Evolutionary conservation across 129 eudicot species (phyloP).

Genomic region (Pittosporum tobira): DNA sequence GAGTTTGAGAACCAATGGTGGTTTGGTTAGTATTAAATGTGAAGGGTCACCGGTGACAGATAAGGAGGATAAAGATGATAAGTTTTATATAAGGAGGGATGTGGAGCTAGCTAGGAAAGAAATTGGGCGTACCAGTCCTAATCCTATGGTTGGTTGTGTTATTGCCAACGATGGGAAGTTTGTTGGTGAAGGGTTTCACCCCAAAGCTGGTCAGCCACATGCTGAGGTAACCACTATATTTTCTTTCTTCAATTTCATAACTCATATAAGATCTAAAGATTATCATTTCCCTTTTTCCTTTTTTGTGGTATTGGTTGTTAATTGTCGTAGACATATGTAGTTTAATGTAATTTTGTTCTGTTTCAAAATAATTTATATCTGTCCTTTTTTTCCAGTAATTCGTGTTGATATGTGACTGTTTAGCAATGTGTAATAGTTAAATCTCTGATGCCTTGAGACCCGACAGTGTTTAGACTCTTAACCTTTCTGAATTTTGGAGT

Average conservation of each 20-base stretch:
- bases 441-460: not conserved
- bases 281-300: not conserved
- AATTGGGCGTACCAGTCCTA: constrained; percentile 83
- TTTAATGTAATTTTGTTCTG: not conserved
- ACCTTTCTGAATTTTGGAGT: not conserved
- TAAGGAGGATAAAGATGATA: constrained; percentile 47
- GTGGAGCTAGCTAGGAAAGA: constrained; percentile 76
- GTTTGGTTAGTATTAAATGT: constrained; percentile 40
- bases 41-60: constrained; percentile 22
- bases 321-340: not conserved
- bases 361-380: not conserved
- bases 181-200: constrained; percentile 98
- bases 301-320: not conserved
- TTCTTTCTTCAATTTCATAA: not conserved
- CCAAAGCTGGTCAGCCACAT: constrained; percentile 97
- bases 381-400: too few relatives aligned
- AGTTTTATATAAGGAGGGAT: constrained; percentile 71
- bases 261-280: not conserved
- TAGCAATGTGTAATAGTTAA: too few relatives aligned
- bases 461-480: not conserved
- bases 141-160: constrained; percentile 98
- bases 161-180: constrained; percentile 87
- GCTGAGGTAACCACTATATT: constrained; percentile 82
- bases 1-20: constrained; percentile 21
- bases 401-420: too few relatives aligned